phyloP scores from a whole-genome alignment of 139 green algal species.

The Haematococcus lacustris region DNA sequence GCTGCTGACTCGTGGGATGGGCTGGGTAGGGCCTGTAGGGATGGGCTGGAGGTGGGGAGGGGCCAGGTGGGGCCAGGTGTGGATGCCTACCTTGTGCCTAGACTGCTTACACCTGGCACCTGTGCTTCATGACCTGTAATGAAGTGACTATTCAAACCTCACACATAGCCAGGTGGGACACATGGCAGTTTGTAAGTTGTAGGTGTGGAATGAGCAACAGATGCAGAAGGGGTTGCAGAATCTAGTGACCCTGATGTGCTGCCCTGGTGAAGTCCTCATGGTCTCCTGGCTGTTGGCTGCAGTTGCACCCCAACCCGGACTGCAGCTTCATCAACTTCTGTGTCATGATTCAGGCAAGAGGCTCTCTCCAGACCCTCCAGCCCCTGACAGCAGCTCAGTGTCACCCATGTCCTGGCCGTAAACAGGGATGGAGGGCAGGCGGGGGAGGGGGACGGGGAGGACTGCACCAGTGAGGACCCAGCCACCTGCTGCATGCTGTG shows the following conservation, averaged over 20 bases:
- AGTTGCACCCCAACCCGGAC: slow-evolving; percentile 31
- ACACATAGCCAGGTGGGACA: not conserved
- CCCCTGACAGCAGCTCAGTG: not conserved
- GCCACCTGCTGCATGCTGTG: not conserved
- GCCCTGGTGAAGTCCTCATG: not conserved
- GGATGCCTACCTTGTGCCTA: too few species aligned
- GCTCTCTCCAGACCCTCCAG: not conserved
- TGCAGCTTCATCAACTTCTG: slow-evolving; percentile 41
- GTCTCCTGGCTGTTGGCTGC: not conserved
- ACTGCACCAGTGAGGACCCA: not conserved
- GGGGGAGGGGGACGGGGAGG: not conserved
- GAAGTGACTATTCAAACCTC: too few species aligned
- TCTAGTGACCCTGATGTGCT: not conserved
- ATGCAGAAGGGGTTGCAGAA: not conserved
- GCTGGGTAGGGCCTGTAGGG: too few species aligned
- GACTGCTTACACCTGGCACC: not conserved
- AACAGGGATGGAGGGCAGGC: too few species aligned
- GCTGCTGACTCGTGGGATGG: too few species aligned
- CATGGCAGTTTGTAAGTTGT: not conserved
- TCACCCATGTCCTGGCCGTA: not conserved
- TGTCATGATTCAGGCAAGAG: slow-evolving; percentile 45
- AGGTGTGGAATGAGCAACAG: too few species aligned
- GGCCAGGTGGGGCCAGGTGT: too few species aligned
- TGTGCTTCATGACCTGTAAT: not conserved
- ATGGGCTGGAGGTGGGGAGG: too few species aligned